A percentile compares a stretch with the other conserved stretches of the same genome.
Conservation (phyloP, 257 asterid genomes). For the Linaria vulgaris region DNA sequence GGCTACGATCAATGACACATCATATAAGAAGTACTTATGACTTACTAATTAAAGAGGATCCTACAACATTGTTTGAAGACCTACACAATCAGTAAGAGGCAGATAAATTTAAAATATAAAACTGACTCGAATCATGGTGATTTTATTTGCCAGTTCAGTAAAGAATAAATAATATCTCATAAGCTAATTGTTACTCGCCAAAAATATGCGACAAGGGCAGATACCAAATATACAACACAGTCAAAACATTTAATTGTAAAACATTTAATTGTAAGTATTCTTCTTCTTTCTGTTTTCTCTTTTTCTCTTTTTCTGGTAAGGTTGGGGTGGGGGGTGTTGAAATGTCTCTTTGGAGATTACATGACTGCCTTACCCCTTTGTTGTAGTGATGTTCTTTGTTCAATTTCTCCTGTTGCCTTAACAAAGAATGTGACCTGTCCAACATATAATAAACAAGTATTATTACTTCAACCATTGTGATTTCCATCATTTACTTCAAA, state of each 20-base stretch:
- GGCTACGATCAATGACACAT: no score
- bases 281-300: no score
- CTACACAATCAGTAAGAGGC: no score
- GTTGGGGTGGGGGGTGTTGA: not conserved
- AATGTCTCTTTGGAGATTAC: constrained; percentile 23
- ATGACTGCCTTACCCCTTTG: constrained; percentile 57
- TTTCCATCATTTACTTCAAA: not conserved
- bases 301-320: not conserved
- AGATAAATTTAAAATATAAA: no score
- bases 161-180: not conserved
- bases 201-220: not conserved
- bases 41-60: no score
- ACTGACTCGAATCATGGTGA: no score
- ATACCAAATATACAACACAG: not conserved
- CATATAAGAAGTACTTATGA: no score
- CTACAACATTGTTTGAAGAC: no score
- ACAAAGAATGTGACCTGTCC: constrained; percentile 50
- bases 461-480: not conserved
- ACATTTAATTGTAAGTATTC: no score
- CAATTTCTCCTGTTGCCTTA: constrained; percentile 49
- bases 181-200: not conserved
- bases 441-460: not conserved
- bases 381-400: constrained; percentile 34
- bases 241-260: no score
- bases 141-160: no score